Evolutionary conservation across 2,329 filamentous ascomycete genomes (phyloP), one percentile per base, ranked within the genome.

Genomic region (Blumeriella jaapii): DNA sequence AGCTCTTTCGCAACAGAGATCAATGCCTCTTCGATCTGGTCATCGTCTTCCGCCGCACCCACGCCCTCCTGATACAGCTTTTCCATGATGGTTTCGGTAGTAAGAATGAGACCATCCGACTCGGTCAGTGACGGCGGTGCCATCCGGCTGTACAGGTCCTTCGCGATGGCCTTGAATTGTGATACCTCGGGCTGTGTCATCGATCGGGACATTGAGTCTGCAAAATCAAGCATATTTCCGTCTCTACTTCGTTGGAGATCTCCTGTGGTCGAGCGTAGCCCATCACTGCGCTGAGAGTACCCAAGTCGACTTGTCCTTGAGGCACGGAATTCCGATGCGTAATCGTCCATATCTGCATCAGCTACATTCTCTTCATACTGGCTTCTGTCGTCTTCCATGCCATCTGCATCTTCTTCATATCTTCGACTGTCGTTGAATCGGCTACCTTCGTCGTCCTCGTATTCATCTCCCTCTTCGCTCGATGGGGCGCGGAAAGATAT

Each of bases 51-150:
- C 35, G 67, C 62, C 3, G 64, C 57, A 12, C 69, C 70, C 10
- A 76, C 65, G 1, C 71, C 71, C 39, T 76, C 69, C 30, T 70
- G 67, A 46, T 83, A 82, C 12, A 87, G 62, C 34, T 65, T 65
- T 31, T 67, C 67, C 24, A 93, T 61, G 25, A 84, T 60, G 24
- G 74, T 68, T 55, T 95, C 87, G 8, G 82, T 93, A 31, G 72
- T 67, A 20, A 93, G 60, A 29, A 95, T 74, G 13, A 93, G 58
- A 29, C 77, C 67, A 41, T 79, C 74, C 1, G 77, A 63, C 58
- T 95, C 89, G 4, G 66, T 65, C 29, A 93, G 62, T 12, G 60
- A 51, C 1, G 81, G 73, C 20, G 70, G 62, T 22, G 69, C 69
- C 59, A 67, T 57, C 55, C 72, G 55, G 56, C 62, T 55, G 64